These are phyloP conservation scores for Stropharia rugosoannulata DNA, from an alignment of 768 basidiomycete genomes.

Conservation along the genomic window DNA sequence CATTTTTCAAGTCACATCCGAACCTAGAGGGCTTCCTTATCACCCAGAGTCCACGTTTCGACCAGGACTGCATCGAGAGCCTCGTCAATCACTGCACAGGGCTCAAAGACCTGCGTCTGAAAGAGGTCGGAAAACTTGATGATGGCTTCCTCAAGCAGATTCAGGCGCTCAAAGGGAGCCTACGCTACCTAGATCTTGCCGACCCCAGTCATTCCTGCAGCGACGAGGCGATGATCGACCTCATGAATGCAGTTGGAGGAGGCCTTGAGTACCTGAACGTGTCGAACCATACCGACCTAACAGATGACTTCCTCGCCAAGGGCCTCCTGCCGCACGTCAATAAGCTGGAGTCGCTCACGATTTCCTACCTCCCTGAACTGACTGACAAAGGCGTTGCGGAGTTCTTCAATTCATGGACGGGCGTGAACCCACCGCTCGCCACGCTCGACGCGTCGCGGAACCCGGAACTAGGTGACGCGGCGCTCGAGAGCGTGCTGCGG, in stretches of 20 bases:
- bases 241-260: constrained; percentile 56
- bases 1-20: constrained; percentile 67
- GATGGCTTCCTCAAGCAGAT: constrained; percentile 65
- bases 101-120: constrained; percentile 73
- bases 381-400: constrained; percentile 67
- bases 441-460: constrained; percentile 66
- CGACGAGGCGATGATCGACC: constrained; percentile 52
- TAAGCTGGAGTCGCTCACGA: constrained; percentile 47
- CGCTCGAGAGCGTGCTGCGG: constrained; percentile 61
- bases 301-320: constrained; percentile 55
- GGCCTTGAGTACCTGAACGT: constrained; percentile 63
- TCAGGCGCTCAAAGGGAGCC: constrained; percentile 37
- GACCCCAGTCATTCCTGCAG: constrained; percentile 53
- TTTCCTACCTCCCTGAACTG: constrained; percentile 58
- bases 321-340: constrained; percentile 56
- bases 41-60: constrained; percentile 85
- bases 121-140: constrained; percentile 71
- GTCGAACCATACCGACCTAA: constrained; percentile 65
- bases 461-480: constrained; percentile 43
- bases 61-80: constrained; percentile 58
- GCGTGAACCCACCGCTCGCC: constrained; percentile 46
- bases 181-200: constrained; percentile 66
- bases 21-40: constrained; percentile 73
- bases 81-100: constrained; percentile 53
- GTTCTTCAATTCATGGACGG: constrained; percentile 63